These are phyloP conservation scores for Teunomyces stri DNA, from an alignment of 805 yeast genomes.

Conservation along the genomic window DNA sequence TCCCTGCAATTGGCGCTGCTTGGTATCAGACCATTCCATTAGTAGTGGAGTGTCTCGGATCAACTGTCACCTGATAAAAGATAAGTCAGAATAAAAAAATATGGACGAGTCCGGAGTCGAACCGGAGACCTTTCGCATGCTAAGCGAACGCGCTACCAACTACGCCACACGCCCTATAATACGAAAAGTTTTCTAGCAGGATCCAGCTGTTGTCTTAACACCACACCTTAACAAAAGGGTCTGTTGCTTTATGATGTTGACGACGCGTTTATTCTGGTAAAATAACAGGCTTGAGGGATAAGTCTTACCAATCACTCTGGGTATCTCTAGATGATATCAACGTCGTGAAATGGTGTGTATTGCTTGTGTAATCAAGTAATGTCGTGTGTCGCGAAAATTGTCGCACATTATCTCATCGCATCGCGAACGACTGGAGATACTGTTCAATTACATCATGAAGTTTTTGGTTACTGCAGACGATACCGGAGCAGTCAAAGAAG, in stretches of 20 bases:
- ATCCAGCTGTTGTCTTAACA: slow-evolving; percentile 74
- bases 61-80: not conserved
- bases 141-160: slow-evolving; percentile 51
- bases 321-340: no score
- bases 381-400: not conserved
- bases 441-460: slow-evolving; percentile 44
- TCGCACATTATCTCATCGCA: slow-evolving; percentile 1
- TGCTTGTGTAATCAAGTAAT: not conserved
- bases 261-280: no score
- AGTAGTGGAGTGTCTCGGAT: not conserved
- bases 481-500: slow-evolving; percentile 62
- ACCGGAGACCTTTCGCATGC: slow-evolving; percentile 51
- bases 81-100: not conserved
- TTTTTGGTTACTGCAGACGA: slow-evolving; percentile 64
- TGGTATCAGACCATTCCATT: slow-evolving; percentile 17
- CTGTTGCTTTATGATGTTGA: slow-evolving; percentile 17
- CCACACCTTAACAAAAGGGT: slow-evolving; percentile 55
- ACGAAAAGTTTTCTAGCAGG: slow-evolving; percentile 73
- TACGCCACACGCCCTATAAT: slow-evolving; percentile 44
- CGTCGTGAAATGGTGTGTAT: no score
- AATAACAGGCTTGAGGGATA: no score
- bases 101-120: slow-evolving; percentile 44
- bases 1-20: slow-evolving; percentile 12
- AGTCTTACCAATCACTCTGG: no score
- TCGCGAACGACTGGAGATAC: not conserved